These are phyloP conservation scores for Lachnellula hyalina DNA, from an alignment of 2,329 filamentous ascomycete species.

Conservation along the genomic window DNA sequence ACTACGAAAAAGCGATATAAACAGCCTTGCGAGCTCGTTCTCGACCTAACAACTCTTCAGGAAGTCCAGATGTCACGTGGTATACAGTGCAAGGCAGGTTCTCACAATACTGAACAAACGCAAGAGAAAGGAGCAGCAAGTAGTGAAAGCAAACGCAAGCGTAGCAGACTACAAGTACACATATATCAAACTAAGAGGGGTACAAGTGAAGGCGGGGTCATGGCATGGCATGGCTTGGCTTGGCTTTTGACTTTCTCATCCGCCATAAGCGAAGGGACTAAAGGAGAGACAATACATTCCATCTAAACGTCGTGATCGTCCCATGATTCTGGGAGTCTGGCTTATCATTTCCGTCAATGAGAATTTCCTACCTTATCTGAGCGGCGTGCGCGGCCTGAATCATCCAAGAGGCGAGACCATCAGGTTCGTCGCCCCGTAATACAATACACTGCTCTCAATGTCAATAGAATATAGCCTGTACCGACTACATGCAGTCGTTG, in stretches of 20 bases:
- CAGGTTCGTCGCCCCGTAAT: conserved; percentile 10
- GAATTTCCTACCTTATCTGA: conserved; percentile 18
- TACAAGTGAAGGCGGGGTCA: background rate
- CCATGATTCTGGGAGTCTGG: background rate
- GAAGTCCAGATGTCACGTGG: too few relatives aligned
- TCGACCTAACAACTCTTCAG: too few relatives aligned
- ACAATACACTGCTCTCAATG: background rate
- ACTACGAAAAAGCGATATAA: too few relatives aligned
- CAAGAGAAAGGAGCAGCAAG: too few relatives aligned
- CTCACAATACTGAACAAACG: too few relatives aligned
- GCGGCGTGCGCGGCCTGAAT: conserved; percentile 8
- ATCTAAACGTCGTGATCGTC: background rate
- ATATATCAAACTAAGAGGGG: too few relatives aligned
- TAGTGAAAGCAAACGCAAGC: background rate
- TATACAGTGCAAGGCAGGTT: too few relatives aligned
- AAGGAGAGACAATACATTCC: background rate
- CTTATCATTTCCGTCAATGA: conserved; percentile 13
- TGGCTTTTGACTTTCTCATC: background rate
- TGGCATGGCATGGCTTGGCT: too few relatives aligned
- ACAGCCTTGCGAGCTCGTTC: too few relatives aligned
- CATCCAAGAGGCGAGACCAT: background rate
- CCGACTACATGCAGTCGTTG: background rate
- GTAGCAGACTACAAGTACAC: background rate
- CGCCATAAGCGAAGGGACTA: conserved; percentile 2
- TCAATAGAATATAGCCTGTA: background rate